A percentile compares a stretch with the other conserved stretches of the same genome.
Evolutionary conservation across 495 filamentous ascomycete species (phyloP).

Genomic region (Evansstolkia leycettana): DNA sequence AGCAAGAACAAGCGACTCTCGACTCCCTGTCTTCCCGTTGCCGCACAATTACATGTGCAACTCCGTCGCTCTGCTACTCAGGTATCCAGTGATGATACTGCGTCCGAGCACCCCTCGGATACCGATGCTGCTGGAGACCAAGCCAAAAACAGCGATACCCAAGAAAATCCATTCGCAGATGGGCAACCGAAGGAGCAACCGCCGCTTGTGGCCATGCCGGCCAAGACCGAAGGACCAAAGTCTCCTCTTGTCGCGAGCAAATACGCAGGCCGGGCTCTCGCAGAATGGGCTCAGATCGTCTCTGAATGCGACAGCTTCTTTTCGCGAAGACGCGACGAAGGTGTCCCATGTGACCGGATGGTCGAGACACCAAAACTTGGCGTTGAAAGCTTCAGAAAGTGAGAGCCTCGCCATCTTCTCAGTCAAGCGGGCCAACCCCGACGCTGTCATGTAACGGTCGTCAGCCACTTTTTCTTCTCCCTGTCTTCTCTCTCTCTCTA

Average conservation of each 20-base stretch:
- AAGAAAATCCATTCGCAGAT: background rate
- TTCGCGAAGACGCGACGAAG: conserved; percentile 74
- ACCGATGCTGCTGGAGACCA: conserved; percentile 9
- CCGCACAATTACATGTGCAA: conserved; percentile 41
- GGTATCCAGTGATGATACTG: conserved; percentile 15
- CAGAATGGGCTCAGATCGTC: conserved; percentile 81
- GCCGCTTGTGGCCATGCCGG: background rate
- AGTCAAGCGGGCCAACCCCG: too few species aligned
- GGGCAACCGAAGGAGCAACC: too few species aligned
- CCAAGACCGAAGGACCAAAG: conserved; percentile 2
- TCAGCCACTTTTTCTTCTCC: too few species aligned
- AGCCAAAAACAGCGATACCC: conserved; percentile 3
- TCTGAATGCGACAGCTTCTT: conserved; percentile 88
- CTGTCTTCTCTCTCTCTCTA: too few species aligned
- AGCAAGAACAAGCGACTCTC: conserved; percentile 49
- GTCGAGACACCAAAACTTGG: conserved; percentile 83
- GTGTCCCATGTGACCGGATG: conserved; percentile 57
- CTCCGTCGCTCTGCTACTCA: conserved; percentile 17
- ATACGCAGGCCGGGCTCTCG: conserved; percentile 79
- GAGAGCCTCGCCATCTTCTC: background rate
- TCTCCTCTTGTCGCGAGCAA: conserved; percentile 34
- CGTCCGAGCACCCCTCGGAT: conserved; percentile 10
- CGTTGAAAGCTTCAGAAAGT: conserved; percentile 70
- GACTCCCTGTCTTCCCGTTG: conserved; percentile 64
- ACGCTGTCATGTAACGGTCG: too few species aligned